Percentiles rank a stretch among this genome's conserved stretches.
phyloP scores from a whole-genome alignment of 1,139 yeast species.

The Kodamaea sp. region DNA sequence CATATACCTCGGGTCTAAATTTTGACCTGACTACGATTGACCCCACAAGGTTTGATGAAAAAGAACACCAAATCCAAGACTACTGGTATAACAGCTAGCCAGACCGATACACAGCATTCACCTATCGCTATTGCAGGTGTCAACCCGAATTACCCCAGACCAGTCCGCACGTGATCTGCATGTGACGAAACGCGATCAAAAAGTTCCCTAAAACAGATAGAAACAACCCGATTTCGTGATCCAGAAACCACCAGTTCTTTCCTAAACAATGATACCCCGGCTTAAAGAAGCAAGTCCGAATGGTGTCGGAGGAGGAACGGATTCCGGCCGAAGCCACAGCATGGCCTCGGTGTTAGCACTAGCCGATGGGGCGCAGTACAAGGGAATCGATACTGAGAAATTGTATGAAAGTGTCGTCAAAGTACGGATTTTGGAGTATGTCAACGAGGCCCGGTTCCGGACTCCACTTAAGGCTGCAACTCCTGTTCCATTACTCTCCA shows the following conservation, averaged over 20 bases:
- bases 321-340: slow-evolving; percentile 18
- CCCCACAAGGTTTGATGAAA: no score
- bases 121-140: no score
- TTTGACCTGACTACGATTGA: no score
- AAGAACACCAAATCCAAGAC: no score
- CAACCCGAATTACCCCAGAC: slow-evolving; percentile 2
- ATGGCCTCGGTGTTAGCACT: slow-evolving; percentile 27
- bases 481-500: slow-evolving; percentile 5
- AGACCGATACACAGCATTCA: no score
- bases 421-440: slow-evolving; percentile 53
- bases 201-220: not conserved
- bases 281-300: slow-evolving; percentile 5
- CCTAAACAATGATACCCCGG: slow-evolving; percentile 8
- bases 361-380: slow-evolving; percentile 22
- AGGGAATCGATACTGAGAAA: slow-evolving; percentile 26
- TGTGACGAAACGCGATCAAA: slow-evolving; percentile 2
- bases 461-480: slow-evolving; percentile 26
- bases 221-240: not conserved
- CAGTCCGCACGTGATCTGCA: slow-evolving; percentile 1
- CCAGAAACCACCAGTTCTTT: not conserved
- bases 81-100: no score
- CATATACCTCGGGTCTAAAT: no score
- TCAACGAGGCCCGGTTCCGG: slow-evolving; percentile 59
- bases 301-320: slow-evolving; percentile 1
- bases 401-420: slow-evolving; percentile 48